Evolutionary conservation across 2,329 filamentous ascomycete species (phyloP).

Genomic region (Sporothrix brasiliensis): DNA sequence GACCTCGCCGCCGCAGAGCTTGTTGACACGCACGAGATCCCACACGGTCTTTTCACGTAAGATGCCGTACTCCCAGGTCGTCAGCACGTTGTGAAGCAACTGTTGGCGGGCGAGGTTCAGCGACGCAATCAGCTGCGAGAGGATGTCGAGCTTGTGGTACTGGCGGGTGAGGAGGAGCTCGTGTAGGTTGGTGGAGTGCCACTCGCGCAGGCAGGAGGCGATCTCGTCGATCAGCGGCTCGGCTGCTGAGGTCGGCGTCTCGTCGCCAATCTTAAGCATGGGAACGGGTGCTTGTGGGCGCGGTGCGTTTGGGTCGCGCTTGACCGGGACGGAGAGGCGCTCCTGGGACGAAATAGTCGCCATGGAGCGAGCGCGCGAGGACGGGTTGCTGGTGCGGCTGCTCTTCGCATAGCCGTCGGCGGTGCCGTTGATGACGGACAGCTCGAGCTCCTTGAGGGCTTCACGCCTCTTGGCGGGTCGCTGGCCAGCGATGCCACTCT

Average conservation of each 20-base stretch:
- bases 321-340: constrained; percentile 52
- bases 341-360: constrained; percentile 41
- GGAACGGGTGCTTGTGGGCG: constrained; percentile 91
- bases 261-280: constrained; percentile 96
- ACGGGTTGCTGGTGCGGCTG: constrained; percentile 14
- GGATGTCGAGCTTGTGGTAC: constrained; percentile 77
- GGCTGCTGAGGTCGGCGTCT: constrained; percentile 83
- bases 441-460: constrained; percentile 36
- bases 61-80: constrained; percentile 75
- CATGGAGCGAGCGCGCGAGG: constrained; percentile 23
- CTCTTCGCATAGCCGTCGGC: constrained; percentile 10
- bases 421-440: constrained; percentile 34
- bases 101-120: constrained; percentile 85
- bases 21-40: constrained; percentile 93
- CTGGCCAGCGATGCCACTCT: constrained; percentile 53
- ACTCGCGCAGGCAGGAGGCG: constrained; percentile 92
- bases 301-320: constrained; percentile 66
- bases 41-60: constrained; percentile 90
- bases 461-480: constrained; percentile 43
- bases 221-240: constrained; percentile 98
- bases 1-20: constrained; percentile 88
- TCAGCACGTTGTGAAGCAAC: constrained; percentile 91
- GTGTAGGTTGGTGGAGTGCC: constrained; percentile 97
- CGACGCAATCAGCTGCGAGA: constrained; percentile 78
- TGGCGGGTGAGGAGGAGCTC: constrained; percentile 81